A percentile compares a stretch with the other conserved stretches of the same genome.
Conservation (phyloP, 1,284 basidiomycete genomes). For the Microbotryum lychnidis-dioicae region DNA sequence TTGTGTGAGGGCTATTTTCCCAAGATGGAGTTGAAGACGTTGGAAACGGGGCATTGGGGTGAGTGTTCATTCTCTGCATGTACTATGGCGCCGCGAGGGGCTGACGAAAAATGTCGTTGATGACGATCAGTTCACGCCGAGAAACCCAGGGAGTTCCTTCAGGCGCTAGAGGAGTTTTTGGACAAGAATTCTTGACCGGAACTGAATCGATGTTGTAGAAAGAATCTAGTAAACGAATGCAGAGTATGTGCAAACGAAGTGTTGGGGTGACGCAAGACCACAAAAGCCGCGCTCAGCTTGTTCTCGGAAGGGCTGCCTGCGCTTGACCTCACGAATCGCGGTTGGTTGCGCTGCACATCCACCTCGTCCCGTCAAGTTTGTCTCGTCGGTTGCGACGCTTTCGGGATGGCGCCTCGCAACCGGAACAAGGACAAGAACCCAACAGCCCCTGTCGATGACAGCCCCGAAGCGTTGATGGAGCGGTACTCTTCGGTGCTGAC, state of each 20-base stretch:
- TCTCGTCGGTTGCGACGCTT: too few relatives aligned
- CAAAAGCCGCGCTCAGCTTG: too few relatives aligned
- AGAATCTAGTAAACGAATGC: too few relatives aligned
- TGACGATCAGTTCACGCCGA: constrained; percentile 35
- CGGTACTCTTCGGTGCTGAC: constrained; percentile 14
- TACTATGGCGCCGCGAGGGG: too few relatives aligned
- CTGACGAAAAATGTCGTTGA: neutral
- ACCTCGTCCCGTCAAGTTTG: too few relatives aligned
- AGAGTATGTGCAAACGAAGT: too few relatives aligned
- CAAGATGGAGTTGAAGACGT: constrained; percentile 42
- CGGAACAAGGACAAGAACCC: neutral
- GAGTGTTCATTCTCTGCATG: constrained; percentile 15
- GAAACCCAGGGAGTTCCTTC: constrained; percentile 40
- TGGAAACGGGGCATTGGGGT: constrained; percentile 44
- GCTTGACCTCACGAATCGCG: too few relatives aligned
- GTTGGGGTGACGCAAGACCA: too few relatives aligned
- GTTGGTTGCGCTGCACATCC: too few relatives aligned
- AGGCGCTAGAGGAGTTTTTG: constrained; percentile 36
- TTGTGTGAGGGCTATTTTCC: constrained; percentile 61
- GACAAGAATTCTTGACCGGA: neutral
- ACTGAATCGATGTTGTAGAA: too few relatives aligned
- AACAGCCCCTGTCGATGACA: neutral
- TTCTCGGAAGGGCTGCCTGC: too few relatives aligned
- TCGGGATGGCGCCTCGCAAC: too few relatives aligned
- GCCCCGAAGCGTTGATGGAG: constrained; percentile 3